A percentile compares a stretch with the other conserved stretches of the same genome.
phyloP scores from a whole-genome alignment of 176 grass and related monocot genomes.

The Oryza meridionalis region DNA sequence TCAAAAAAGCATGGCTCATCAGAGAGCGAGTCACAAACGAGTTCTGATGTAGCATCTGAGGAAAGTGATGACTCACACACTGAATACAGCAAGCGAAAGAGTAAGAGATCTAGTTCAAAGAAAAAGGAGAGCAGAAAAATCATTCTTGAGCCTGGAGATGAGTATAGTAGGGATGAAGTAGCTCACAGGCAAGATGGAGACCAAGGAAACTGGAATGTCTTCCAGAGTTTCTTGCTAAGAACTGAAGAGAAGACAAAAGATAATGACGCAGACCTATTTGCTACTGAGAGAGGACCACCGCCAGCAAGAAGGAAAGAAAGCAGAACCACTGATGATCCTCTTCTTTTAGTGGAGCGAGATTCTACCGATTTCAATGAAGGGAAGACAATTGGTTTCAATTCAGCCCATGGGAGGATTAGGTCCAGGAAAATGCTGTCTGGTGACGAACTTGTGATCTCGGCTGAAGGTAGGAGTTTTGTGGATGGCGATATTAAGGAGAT shows the following conservation, averaged over 20 bases:
- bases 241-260: conserved; percentile 63
- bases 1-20: conserved; percentile 62
- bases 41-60: conserved; percentile 58
- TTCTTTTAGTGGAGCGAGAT: conserved; percentile 60
- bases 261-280: conserved; percentile 66
- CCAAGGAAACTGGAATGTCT: conserved; percentile 89
- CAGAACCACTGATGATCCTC: conserved; percentile 58
- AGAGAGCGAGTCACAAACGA: conserved; percentile 55
- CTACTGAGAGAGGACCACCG: conserved; percentile 55
- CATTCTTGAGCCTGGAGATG: conserved; percentile 51
- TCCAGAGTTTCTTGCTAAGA: conserved; percentile 83
- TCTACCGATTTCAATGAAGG: conserved; percentile 47
- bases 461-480: conserved; percentile 47
- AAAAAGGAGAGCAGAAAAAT: conserved; percentile 56
- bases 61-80: conserved; percentile 50
- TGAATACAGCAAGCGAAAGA: conserved; percentile 56
- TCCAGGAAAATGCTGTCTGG: conserved; percentile 57
- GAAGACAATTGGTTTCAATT: conserved; percentile 50
- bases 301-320: conserved; percentile 54
- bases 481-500: conserved; percentile 73
- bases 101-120: conserved; percentile 63
- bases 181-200: conserved; percentile 59
- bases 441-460: conserved; percentile 69
- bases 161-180: conserved; percentile 45
- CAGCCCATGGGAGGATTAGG: conserved; percentile 57